phyloP scores from a whole-genome alignment of 441 rosid genomes.

The Melastoma candidum region DNA sequence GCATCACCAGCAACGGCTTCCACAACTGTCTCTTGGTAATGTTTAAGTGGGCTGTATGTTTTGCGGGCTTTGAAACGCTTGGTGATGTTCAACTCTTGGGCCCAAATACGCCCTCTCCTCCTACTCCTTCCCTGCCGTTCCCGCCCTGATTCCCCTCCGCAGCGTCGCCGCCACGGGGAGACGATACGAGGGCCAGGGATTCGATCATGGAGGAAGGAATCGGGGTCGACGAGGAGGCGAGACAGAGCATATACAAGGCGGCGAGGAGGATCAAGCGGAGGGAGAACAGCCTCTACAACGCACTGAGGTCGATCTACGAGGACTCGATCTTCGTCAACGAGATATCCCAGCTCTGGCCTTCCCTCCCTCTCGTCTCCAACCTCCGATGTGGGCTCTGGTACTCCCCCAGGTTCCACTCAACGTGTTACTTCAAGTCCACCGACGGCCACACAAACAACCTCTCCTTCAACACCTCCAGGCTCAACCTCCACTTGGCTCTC shows the following conservation, averaged over 20 bases:
- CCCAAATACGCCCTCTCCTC: too few relatives aligned
- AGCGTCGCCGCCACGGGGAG: too few relatives aligned
- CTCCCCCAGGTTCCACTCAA: slow-evolving; percentile 44
- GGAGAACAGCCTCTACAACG: slow-evolving; percentile 71
- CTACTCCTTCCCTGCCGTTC: too few relatives aligned
- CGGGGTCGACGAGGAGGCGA: slow-evolving; percentile 13
- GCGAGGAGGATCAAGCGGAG: slow-evolving; percentile 64
- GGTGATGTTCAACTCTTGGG: too few relatives aligned
- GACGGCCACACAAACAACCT: slow-evolving; percentile 88
- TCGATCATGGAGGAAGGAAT: too few relatives aligned
- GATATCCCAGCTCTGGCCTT: slow-evolving; percentile 77
- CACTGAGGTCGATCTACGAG: slow-evolving; percentile 70
- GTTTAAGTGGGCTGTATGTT: too few relatives aligned
- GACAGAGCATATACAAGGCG: slow-evolving; percentile 73
- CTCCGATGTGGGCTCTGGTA: slow-evolving; percentile 99
- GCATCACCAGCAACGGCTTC: too few relatives aligned
- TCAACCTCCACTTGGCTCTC: slow-evolving; percentile 74
- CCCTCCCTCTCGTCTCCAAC: slow-evolving; percentile 71
- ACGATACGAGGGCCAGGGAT: too few relatives aligned
- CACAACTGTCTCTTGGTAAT: too few relatives aligned
- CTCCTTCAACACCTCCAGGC: slow-evolving; percentile 79
- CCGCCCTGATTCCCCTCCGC: too few relatives aligned
- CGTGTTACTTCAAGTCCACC: slow-evolving; percentile 93
- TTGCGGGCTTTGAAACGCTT: too few relatives aligned
- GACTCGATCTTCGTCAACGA: slow-evolving; percentile 78